These are phyloP conservation scores for Penicillium cataractarum DNA, from an alignment of 495 filamentous ascomycete genomes.

Conservation along the genomic window DNA sequence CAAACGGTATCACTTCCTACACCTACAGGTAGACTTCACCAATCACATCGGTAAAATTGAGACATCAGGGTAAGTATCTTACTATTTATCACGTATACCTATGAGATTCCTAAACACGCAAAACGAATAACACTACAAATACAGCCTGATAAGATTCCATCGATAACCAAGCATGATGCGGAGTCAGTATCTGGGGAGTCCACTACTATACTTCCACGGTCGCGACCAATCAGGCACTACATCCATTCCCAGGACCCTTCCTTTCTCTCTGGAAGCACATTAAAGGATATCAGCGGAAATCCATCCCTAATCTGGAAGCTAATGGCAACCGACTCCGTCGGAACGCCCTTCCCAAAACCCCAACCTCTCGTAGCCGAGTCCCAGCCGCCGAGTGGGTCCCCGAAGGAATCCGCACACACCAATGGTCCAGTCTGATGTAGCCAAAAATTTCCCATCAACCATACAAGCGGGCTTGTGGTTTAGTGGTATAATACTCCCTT, in stretches of 20 bases:
- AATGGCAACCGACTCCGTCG: constrained; percentile 13
- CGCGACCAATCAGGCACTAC: no score
- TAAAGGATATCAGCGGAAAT: background rate
- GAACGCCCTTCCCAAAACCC: constrained; percentile 17
- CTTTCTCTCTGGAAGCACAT: background rate
- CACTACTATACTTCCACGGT: no score
- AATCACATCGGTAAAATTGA: no score
- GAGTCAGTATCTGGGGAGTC: no score
- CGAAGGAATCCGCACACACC: background rate
- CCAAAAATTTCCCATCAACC: background rate
- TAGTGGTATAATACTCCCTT: constrained; percentile 52
- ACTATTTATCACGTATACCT: no score
- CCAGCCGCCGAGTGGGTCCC: constrained; percentile 1
- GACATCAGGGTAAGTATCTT: no score
- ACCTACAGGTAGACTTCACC: no score
- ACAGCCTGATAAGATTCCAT: no score
- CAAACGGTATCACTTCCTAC: background rate
- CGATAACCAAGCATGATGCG: no score
- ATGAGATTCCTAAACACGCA: no score
- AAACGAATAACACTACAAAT: no score
- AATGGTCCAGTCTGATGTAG: background rate
- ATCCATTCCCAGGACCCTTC: no score
- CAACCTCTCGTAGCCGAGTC: background rate
- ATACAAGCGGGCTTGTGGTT: constrained; percentile 46
- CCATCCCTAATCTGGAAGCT: background rate